These are phyloP conservation scores for Verbena officinalis DNA, from an alignment of 257 asterid genomes.

Conservation along the genomic window DNA sequence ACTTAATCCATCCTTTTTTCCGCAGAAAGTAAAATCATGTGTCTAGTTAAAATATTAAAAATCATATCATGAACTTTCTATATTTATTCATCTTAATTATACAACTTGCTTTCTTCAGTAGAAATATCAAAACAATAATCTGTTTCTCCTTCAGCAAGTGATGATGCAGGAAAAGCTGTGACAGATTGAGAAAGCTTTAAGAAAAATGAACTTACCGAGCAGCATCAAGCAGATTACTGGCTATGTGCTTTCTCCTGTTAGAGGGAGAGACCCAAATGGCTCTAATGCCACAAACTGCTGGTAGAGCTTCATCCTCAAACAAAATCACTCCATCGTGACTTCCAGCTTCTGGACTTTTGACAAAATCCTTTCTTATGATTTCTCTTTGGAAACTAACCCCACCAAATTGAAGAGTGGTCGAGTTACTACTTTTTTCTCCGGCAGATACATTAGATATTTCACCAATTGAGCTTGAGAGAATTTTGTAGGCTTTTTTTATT, in stretches of 20 bases:
- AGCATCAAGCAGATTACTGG: constrained; percentile 73
- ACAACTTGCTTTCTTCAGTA: not conserved
- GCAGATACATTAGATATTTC: constrained; percentile 16
- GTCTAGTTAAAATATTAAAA: no score
- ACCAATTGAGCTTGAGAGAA: constrained; percentile 40
- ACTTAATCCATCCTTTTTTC: no score
- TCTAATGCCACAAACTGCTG: constrained; percentile 80
- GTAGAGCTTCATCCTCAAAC: constrained; percentile 52
- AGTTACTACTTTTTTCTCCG: constrained; percentile 38
- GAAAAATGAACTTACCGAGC: constrained; percentile 49
- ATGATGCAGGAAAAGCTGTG: constrained; percentile 12
- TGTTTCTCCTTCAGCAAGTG: constrained; percentile 1
- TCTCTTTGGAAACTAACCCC: constrained; percentile 68
- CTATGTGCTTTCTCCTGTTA: constrained; percentile 78
- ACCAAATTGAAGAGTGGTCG: constrained; percentile 68
- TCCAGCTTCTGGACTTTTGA: constrained; percentile 37
- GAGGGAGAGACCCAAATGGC: constrained; percentile 90
- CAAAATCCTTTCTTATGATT: constrained; percentile 44
- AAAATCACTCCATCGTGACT: constrained; percentile 49
- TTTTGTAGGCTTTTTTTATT: constrained; percentile 57
- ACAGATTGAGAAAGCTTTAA: constrained; percentile 6
- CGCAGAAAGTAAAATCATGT: no score
- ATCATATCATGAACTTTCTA: no score
- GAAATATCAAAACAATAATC: not conserved
- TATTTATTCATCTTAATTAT: not conserved